Evolutionary conservation across 768 basidiomycete genomes (phyloP), one percentile per base, ranked within the genome.

Genomic region (Tephrocybe sp.): DNA sequence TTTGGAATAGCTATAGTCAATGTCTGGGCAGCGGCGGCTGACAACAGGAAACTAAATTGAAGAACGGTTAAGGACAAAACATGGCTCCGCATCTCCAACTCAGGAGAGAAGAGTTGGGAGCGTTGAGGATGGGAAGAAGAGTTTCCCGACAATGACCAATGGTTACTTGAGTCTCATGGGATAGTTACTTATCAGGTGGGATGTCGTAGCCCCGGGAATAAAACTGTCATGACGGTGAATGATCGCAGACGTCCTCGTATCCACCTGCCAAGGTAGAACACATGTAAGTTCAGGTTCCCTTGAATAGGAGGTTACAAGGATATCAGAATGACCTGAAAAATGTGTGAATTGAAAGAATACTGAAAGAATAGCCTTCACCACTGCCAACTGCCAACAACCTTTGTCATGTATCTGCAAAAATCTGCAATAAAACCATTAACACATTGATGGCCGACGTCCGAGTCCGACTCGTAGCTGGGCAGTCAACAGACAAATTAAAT

Each of bases 151-250:
- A 29, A 43, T 55, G 42, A 48, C 47, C 44, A 34, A 48, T 39
- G 42, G 33, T 25, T 40, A 30, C 27, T 45, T 39, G 9, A 18
- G 37, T n/a, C 46, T 29, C 33, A 40, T 24, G 47, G 11, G 27
- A 29, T 29, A 34, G 43, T 15, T 51, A 48, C n/a, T n/a, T n/a
- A n/a, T 52, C 43, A 50, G 34, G 24, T 33, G 44, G 50, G 55
- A 24, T n/a, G n/a, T n/a, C n/a, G 19, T 24, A 30, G 29, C 18
- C 21, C 44, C 50, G 45, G 42, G 47, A 47, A 55, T 44, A 49
- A 43, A 56, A 42, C 44, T 56, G 55, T 56, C 50, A 52, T 48
- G 15, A 30, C 38, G 16, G 24, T 39, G 37, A 52, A 56, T 56
- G 55, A 56, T 56, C 55, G 38, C 48, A 44, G 42, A 36, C 42